A percentile compares a stretch with the other conserved stretches of the same genome.
Conservation (phyloP, 345 rosid genomes). For the Combretum micranthum region DNA sequence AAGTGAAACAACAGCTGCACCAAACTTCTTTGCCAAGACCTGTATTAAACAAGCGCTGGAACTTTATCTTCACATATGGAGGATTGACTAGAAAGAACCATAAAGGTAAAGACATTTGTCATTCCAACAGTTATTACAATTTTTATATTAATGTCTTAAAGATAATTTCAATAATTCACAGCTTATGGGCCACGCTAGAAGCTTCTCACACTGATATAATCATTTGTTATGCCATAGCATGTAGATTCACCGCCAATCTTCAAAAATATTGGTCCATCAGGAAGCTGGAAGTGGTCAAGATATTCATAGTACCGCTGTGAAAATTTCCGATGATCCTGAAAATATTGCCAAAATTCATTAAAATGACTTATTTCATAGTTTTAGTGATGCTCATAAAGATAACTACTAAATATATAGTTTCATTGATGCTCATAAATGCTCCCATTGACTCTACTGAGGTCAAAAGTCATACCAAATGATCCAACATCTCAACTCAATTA, state of each 20-base stretch:
- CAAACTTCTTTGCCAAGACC: constrained; percentile 96
- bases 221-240: constrained; percentile 72
- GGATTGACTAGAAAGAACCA: too few relatives aligned
- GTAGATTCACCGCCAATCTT: constrained; percentile 76
- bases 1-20: constrained; percentile 89
- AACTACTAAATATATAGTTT: not conserved
- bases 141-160: too few relatives aligned
- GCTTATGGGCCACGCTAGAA: not conserved
- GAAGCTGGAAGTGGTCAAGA: constrained; percentile 52
- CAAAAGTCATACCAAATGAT: too few relatives aligned
- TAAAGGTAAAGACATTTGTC: not conserved
- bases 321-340: constrained; percentile 66
- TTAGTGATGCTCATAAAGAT: not conserved
- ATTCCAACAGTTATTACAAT: not conserved
- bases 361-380: not conserved
- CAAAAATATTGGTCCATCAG: constrained; percentile 79
- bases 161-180: too few relatives aligned
- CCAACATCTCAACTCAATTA: too few relatives aligned
- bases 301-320: constrained; percentile 76
- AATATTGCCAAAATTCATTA: not conserved
- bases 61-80: not conserved
- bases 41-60: constrained; percentile 8
- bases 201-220: constrained; percentile 52
- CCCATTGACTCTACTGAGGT: too few relatives aligned
- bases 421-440: not conserved